Conservation (phyloP, 2,329 filamentous ascomycete species). For the Colletotrichum plurivorum region DNA sequence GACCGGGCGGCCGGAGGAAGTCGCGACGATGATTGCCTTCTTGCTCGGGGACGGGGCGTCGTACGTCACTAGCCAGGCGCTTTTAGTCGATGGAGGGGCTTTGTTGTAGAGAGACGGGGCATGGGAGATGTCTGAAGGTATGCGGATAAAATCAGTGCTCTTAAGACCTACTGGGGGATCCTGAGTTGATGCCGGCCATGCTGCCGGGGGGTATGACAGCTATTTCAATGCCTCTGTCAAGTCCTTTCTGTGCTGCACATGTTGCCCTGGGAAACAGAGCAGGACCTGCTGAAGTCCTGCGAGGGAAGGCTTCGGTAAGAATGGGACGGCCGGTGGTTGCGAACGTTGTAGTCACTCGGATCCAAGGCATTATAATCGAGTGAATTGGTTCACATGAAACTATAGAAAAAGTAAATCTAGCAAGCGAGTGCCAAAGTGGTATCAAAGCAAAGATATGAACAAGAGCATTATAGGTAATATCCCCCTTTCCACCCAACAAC, state of each 20-base stretch:
- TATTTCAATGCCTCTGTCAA: no score
- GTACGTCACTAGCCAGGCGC: slow-evolving; percentile 46
- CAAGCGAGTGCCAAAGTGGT: slow-evolving; percentile 31
- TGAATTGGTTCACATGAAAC: not conserved
- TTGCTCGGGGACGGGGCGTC: slow-evolving; percentile 45
- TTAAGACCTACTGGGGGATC: no score
- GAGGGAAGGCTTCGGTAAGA: no score
- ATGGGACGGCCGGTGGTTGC: no score
- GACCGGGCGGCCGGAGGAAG: slow-evolving; percentile 46
- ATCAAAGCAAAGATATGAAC: slow-evolving; percentile 36
- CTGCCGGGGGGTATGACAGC: no score
- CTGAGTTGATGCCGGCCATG: no score
- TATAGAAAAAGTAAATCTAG: slow-evolving; percentile 28
- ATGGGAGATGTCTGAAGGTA: no score
- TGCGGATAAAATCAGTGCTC: no score
- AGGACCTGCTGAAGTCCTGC: no score
- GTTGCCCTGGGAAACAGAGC: no score
- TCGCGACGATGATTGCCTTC: slow-evolving; percentile 46
- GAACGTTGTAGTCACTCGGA: not conserved
- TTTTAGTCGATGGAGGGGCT: slow-evolving; percentile 46
- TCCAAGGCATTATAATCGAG: not conserved
- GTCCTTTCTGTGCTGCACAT: no score
- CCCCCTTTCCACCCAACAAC: not conserved
- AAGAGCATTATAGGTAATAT: slow-evolving; percentile 30
- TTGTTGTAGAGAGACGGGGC: not conserved